Base-by-base conservation (phyloP, 1,284 basidiomycete species). In the Microbotryum lychnidis-dioicae region DNA sequence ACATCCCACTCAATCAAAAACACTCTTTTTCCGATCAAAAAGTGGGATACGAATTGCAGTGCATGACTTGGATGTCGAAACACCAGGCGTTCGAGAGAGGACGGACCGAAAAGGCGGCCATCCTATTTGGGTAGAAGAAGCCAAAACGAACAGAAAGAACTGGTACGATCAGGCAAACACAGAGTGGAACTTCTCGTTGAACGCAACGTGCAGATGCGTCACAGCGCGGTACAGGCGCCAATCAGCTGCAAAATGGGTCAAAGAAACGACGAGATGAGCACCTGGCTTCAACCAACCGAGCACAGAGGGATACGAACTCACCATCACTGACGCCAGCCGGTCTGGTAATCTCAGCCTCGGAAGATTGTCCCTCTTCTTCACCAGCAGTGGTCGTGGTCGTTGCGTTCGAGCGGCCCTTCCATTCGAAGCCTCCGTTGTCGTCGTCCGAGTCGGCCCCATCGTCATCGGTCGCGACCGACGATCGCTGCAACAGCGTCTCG, bases 171-270 rank as follows among this genome's bases (percentile, higher is more conserved):
- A 80, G 0, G 81, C 81, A 78, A 80, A 82, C 72, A 81, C 81
- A 6, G 75, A 77, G 63, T 70, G 75, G 71, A 78, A 83, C 68
- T 82, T 82, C 57, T 77, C 78, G 42, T 82, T 75, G 68, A 85
- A 86, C 64, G 83, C 80, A 18, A 70, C 72, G 47, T 75, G 75
- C 18, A 79, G 77, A 6, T 66, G 76, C 49, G 76, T 70, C 20
- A 84, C 75, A 21, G 84, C 76, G 61, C 79, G 75, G 61, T 81
- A 84, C 4, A 85, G 79, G 59, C 67, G 76, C 83, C 83, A 84
- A 68, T 86, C 83, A 8, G 64, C 71, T 29, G 80, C 76, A 73
- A 70, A 20, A 81, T 77, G 25, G 76, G 78, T 3, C 42, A 50
- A 0, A 81, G 80, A 31, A 31, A 31, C 7, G 31, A 55, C 50